Percentiles rank a stretch among this genome's conserved stretches.
phyloP scores from a whole-genome alignment of 805 yeast species.

The Ogataea glucozyma region DNA sequence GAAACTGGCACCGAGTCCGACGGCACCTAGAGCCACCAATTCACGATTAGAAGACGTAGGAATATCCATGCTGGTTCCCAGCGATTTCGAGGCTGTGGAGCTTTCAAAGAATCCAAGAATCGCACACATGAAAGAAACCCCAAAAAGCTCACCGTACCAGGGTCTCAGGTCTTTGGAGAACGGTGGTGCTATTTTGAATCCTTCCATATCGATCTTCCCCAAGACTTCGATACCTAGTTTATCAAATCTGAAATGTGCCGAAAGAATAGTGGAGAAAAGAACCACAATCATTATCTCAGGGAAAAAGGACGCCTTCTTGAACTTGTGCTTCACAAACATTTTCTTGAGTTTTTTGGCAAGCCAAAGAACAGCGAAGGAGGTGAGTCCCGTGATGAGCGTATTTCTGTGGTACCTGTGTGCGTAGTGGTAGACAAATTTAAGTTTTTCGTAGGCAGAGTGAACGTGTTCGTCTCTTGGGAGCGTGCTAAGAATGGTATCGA shows the following conservation, averaged over 20 bases:
- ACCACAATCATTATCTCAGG: conserved; percentile 89
- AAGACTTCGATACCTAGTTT: conserved; percentile 61
- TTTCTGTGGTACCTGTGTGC: conserved; percentile 49
- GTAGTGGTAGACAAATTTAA: conserved; percentile 55
- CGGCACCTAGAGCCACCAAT: conserved; percentile 81
- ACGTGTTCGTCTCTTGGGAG: conserved; percentile 50
- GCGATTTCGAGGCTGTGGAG: conserved; percentile 86
- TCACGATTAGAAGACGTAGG: conserved; percentile 87
- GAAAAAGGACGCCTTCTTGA: conserved; percentile 55
- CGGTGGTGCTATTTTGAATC: conserved; percentile 58
- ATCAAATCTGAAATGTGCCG: conserved; percentile 48
- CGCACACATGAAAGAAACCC: conserved; percentile 77
- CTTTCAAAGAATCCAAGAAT: conserved; percentile 90
- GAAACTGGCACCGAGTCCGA: conserved; percentile 61
- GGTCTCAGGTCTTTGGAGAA: conserved; percentile 46
- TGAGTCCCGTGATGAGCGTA: conserved; percentile 61
- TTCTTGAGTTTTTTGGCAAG: conserved; percentile 44
- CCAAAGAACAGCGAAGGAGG: conserved; percentile 49
- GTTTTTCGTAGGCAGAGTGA: conserved; percentile 72
- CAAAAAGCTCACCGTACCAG: conserved; percentile 55
- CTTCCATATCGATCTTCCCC: conserved; percentile 61
- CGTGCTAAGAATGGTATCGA: conserved; percentile 46
- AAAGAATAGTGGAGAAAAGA: conserved; percentile 54
- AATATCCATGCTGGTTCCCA: conserved; percentile 70
- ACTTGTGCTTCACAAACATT: conserved; percentile 33